phyloP scores from a whole-genome alignment of 441 rosid genomes.

The Isatis lusitanica region DNA sequence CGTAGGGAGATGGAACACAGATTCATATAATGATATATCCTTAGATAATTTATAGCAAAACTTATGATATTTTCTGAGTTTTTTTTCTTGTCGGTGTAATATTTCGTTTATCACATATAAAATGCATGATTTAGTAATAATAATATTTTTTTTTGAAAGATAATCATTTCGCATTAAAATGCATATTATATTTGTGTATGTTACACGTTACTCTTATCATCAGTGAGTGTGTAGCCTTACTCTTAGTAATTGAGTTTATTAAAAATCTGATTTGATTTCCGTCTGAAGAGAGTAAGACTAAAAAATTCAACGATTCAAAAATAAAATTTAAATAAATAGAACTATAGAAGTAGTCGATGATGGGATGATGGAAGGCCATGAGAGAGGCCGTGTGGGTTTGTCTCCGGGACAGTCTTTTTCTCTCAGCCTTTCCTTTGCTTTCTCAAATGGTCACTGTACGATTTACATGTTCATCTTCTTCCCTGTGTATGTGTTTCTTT shows the following conservation, averaged over 20 bases:
- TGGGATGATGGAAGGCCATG: conserved; percentile 31
- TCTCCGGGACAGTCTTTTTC: conserved; percentile 29
- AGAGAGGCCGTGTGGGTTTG: conserved; percentile 42
- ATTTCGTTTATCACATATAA: background rate
- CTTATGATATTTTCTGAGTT: background rate
- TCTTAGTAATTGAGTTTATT: background rate
- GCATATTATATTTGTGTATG: conserved; percentile 12
- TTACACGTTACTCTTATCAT: conserved; percentile 15
- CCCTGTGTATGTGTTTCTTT: background rate
- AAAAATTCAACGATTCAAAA: background rate
- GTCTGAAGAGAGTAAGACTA: background rate
- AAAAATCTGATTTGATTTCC: background rate
- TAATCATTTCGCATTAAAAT: conserved; percentile 13
- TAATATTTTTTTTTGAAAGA: background rate
- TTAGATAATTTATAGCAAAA: background rate
- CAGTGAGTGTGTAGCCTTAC: background rate
- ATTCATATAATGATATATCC: background rate
- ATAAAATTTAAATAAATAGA: background rate
- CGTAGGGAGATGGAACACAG: background rate
- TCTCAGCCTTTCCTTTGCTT: conserved; percentile 24
- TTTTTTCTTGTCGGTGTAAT: background rate
- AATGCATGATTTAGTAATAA: background rate
- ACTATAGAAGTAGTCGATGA: conserved; percentile 13
- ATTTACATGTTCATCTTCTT: conserved; percentile 27
- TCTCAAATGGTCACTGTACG: conserved; percentile 12